Evolutionary conservation across 805 yeast genomes (phyloP), one percentile per base, ranked within the genome.

Genomic region (Candida xiaguanensis): DNA sequence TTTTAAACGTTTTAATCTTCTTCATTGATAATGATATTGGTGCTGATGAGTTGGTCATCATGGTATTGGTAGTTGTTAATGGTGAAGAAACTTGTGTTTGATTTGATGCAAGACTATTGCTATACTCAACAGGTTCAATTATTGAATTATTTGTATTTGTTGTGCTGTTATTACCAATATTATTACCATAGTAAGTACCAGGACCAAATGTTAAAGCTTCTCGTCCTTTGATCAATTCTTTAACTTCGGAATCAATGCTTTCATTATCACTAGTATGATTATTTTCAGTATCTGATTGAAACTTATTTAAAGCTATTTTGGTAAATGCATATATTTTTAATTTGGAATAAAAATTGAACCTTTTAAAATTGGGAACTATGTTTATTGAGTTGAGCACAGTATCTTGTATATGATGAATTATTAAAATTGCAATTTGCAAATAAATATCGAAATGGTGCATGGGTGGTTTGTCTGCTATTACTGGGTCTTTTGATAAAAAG

Each of bases 191-290:
- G 20, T 25, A 37, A 14, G 24, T 27, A 11, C 39, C 43, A 11
- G 43, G 40, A 8, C 43, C 43, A 31, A 40, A 40, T 6, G 43
- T 40, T 19, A 40, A 31, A 12, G 19, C 43, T 17, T 40, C 43
- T 13, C 43, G 23, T 8, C 37, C 42, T 14, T 31, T 32, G 7
- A 41, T 41, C 30, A 41, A 34, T 16, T 34, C 42, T 24, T 41
- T 41, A 11, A 41, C 36, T 35, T 41, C 39, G 2, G 35, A 33
- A 24, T 33, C 39, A 20, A 38, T 38, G 17, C 34, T 38, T 15
- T 41, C 45, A 14, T 26, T 28, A 15, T 41, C 42, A 23, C 42
- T 38, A 25, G 17, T 29, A 8, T 15, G n/a, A 17, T 20, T 35
- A 26, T 25, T 18, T 7, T 12, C 16, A 8, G 23, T n/a, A 6